These are phyloP conservation scores for Coelastrella sp. DNA, from an alignment of 139 green algal genomes.

Conservation along the genomic window DNA sequence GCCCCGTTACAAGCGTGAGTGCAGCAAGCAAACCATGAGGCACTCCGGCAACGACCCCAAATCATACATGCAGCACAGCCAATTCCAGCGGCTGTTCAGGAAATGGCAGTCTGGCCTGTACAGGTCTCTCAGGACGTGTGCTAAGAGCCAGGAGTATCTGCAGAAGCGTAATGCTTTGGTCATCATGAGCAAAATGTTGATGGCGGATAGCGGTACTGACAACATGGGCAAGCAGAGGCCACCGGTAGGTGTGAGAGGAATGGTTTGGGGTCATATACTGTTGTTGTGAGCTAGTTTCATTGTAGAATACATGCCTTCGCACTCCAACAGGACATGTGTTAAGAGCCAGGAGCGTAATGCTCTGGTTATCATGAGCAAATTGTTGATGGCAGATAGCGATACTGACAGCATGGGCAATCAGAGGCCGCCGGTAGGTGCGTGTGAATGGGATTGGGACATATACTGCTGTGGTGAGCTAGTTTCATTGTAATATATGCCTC, in stretches of 20 bases:
- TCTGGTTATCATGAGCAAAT: slow-evolving; percentile 37
- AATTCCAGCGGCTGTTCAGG: slow-evolving; percentile 20
- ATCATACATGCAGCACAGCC: neutral
- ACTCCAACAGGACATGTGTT: neutral
- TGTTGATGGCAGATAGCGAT: neutral
- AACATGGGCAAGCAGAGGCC: neutral
- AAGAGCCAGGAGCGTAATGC: slow-evolving; percentile 10
- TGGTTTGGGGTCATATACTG: too few species aligned
- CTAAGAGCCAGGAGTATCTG: neutral
- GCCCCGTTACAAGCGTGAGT: neutral
- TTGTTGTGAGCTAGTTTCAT: too few species aligned
- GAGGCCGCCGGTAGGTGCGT: slow-evolving; percentile 22
- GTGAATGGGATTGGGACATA: too few species aligned
- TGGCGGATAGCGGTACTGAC: neutral
- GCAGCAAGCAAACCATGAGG: slow-evolving; percentile 41
- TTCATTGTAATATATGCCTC: too few species aligned
- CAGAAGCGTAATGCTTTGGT: slow-evolving; percentile 32
- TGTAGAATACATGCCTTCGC: too few species aligned
- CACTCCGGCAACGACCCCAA: neutral
- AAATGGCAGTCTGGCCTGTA: slow-evolving; percentile 32
- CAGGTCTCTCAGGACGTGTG: slow-evolving; percentile 3
- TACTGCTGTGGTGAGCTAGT: too few species aligned
- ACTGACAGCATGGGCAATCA: neutral
- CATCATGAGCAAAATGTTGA: slow-evolving; percentile 40
- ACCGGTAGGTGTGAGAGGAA: slow-evolving; percentile 27